Base-by-base conservation (phyloP, 2,329 filamentous ascomycete genomes). In the Allantophomopsis lycopodina region DNA sequence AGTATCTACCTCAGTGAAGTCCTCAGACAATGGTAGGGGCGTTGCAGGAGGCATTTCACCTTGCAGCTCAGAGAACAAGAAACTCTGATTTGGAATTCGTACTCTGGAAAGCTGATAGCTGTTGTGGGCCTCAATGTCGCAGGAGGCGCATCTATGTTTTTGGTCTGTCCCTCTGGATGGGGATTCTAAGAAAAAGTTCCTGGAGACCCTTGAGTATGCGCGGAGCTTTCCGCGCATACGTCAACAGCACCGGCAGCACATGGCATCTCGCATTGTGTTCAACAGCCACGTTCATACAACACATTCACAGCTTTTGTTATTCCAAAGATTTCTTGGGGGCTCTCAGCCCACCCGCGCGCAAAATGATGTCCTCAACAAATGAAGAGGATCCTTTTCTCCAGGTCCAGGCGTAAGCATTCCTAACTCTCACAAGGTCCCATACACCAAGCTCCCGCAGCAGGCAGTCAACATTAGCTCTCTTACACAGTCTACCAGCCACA, bases 381-480 rank as follows among this genome's bases (percentile, higher is more conserved):
- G 75, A 79, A 53, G 68, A 77, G 62, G 77, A 82, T 55, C 77
- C 77, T 35, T 82, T 82, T 66, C 73, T 81, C 62, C 75, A 82
- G 58, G 77, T 81, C 52, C 77, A 82, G 55, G 73, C 77, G 77
- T 80, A 63, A 39, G 71, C 54, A 21, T 33, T 37, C 39, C 15
- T 31, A 17, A 38, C 13, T 13, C 28, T 10, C 16, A 39, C n/a
- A 34, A 28, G 34, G 15, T 35, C 33, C 44, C 37, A 34, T 35
- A 38, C 43, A 38, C 35, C 35, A 17, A 15, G 35, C 34, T 13
- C 17, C 18, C 3, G 23, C 11, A 28, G 23, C 23, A 28, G 23
- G 23, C 23, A 28, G 23, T 28, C 11, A 28, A 28, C 23, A 6
- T 3, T 12, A 10, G 23, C 23, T 28, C 7, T 12, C 23, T 12